Base-by-base conservation (phyloP, 139 green algal species). In the Axilococcus clingmanii region DNA sequence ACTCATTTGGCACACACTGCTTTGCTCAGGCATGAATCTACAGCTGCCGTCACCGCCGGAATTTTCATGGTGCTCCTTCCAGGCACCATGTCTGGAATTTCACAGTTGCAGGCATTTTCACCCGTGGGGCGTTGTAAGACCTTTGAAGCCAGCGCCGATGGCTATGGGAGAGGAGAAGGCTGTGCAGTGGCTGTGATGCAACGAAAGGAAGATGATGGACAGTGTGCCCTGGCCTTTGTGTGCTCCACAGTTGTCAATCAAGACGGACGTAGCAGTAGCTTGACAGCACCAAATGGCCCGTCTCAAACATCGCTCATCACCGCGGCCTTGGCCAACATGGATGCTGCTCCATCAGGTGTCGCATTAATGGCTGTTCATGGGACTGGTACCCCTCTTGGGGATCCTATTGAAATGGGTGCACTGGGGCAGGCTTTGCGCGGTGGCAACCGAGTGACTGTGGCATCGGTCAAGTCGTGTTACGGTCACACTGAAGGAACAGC, bases 331-430 rank as follows among this genome's bases (percentile, higher is more conserved):
- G 27, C 12, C 1, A 17, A 22, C 20, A 35, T 48, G 44, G 57
- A 42, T 54, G 32, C 20, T 20, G 32, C 19, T 12, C 40, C 63
- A 7, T 20, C 30, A 1, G 37, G 62, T 32, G n/a, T 80, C 4
- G 22, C 4, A 4, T 44, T 29, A 6, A 37, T 75, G 25, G 48
- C 61, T 5, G 15, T 75, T n/a, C 71, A 79, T 36, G 86, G 85
- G 50, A 95, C 86, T 8, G 86, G 86, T 12, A 95, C 86, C 14
- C 59, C 80, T 6, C 71, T 95, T n/a, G 86, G 86, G 14, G 86
- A 94, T 55, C 83, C 85, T 6, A 94, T 94, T 33, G 86, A 94
- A 56, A 51, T 87, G 1, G 79, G 79, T 3, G 82, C 83, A 7
- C 40, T 72, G 14, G 42, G 46, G 3, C 22, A 47, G 20, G 61